phyloP scores from a whole-genome alignment of 2,329 filamentous ascomycete genomes.

The Celoporthe dispersa region DNA sequence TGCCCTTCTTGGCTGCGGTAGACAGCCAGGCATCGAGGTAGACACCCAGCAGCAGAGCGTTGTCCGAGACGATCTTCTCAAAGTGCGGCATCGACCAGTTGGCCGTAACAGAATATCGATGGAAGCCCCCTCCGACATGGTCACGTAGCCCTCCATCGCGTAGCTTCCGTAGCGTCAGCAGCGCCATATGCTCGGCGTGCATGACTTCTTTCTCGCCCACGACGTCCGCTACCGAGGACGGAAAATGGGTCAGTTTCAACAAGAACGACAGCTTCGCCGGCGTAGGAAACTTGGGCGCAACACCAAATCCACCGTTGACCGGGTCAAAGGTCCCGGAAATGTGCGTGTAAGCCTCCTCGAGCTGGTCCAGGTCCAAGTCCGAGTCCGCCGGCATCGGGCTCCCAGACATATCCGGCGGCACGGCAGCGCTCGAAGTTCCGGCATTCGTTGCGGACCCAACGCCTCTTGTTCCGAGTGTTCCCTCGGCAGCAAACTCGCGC shows the following conservation, averaged over 20 bases:
- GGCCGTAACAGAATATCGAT: slow-evolving; percentile 83
- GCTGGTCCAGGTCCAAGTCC: slow-evolving; percentile 82
- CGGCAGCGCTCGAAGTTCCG: slow-evolving; percentile 36
- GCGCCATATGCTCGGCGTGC: slow-evolving; percentile 76
- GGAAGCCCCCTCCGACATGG: slow-evolving; percentile 61
- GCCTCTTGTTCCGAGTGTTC: slow-evolving; percentile 62
- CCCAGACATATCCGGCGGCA: slow-evolving; percentile 25
- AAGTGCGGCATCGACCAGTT: slow-evolving; percentile 97
- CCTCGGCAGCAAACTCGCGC: slow-evolving; percentile 86
- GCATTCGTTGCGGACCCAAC: slow-evolving; percentile 38
- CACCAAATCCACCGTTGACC: slow-evolving; percentile 77
- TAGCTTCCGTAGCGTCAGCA: slow-evolving; percentile 80
- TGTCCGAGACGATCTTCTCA: slow-evolving; percentile 96
- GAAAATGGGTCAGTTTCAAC: slow-evolving; percentile 73
- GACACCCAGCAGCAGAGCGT: slow-evolving; percentile 80
- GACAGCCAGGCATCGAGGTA: slow-evolving; percentile 86
- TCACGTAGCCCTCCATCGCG: slow-evolving; percentile 59
- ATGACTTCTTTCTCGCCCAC: slow-evolving; percentile 80
- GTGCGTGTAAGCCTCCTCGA: slow-evolving; percentile 87
- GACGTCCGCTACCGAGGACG: slow-evolving; percentile 77
- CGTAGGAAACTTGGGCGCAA: slow-evolving; percentile 87
- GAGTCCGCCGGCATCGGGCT: slow-evolving; percentile 48
- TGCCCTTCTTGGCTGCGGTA: slow-evolving; percentile 42
- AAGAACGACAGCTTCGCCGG: slow-evolving; percentile 85
- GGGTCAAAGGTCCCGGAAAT: slow-evolving; percentile 82